Conservation (phyloP, 805 yeast genomes). For the Ogataea zsoltii region DNA sequence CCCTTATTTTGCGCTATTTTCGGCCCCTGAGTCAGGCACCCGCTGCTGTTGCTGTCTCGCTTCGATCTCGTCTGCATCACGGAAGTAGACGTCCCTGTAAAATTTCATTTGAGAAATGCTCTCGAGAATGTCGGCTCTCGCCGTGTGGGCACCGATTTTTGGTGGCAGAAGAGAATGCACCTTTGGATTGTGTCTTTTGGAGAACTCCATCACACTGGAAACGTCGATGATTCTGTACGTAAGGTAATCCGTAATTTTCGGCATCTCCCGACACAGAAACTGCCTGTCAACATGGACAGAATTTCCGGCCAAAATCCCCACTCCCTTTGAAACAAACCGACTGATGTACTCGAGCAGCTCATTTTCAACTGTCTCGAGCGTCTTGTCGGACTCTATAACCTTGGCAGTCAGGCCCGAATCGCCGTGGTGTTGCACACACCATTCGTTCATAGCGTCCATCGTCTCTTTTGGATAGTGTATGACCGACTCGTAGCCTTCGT, state of each 20-base stretch:
- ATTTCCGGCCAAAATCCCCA: constrained; percentile 86
- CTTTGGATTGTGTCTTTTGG: constrained; percentile 71
- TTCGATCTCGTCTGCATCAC: constrained; percentile 20
- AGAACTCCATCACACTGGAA: constrained; percentile 79
- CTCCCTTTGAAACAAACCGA: constrained; percentile 51
- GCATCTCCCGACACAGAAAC: constrained; percentile 83
- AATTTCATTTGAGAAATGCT: constrained; percentile 82
- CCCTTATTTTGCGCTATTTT: too few species aligned
- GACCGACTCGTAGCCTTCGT: constrained; percentile 76
- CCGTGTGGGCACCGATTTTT: constrained; percentile 79
- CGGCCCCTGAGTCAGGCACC: too few species aligned
- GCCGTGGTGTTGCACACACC: constrained; percentile 88
- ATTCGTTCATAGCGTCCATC: constrained; percentile 76
- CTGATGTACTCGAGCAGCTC: constrained; percentile 66
- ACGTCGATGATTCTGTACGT: constrained; percentile 88
- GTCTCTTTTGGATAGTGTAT: constrained; percentile 63
- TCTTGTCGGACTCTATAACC: constrained; percentile 56
- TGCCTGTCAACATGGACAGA: constrained; percentile 88
- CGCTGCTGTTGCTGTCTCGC: too few species aligned
- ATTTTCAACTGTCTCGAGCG: constrained; percentile 59
- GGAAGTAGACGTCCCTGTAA: constrained; percentile 68
- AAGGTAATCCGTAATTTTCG: constrained; percentile 58
- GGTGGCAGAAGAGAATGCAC: constrained; percentile 57
- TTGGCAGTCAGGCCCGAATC: constrained; percentile 73
- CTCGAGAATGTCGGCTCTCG: constrained; percentile 83